Conservation (phyloP, 2,329 filamentous ascomycete genomes). For the Hymenoscyphus occultus region DNA sequence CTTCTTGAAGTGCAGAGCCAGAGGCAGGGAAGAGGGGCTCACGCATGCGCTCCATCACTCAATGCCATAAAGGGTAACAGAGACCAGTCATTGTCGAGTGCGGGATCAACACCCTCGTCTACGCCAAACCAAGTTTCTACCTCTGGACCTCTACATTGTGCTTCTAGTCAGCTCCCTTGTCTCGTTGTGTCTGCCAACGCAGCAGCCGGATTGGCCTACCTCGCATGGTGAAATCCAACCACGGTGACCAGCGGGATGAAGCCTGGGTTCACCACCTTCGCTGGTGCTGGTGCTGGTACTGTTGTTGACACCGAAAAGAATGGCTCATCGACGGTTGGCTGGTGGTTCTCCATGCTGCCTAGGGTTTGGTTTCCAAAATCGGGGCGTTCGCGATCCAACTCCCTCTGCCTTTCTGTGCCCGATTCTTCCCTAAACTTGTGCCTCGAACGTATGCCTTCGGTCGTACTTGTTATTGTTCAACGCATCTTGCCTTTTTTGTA, state of each 20-base stretch:
- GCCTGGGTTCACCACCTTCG: conserved; percentile 34
- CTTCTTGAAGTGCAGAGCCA: background rate
- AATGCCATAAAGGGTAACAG: conserved; percentile 95
- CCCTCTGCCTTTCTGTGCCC: conserved; percentile 2
- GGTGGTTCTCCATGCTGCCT: conserved; percentile 23
- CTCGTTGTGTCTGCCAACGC: background rate
- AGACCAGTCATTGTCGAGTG: conserved; percentile 82
- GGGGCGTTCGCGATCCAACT: conserved; percentile 9
- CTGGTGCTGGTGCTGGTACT: conserved; percentile 1
- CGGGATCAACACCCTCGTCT: conserved; percentile 72
- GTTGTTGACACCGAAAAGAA: background rate
- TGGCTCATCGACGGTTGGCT: conserved; percentile 13
- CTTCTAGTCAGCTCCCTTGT: conserved; percentile 16
- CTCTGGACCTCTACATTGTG: conserved; percentile 67
- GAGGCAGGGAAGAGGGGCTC: conserved; percentile 38
- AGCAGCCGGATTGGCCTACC: conserved; percentile 36
- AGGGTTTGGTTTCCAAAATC: conserved; percentile 7
- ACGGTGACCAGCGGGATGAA: conserved; percentile 72
- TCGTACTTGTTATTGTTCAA: conserved; percentile 14
- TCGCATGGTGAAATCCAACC: conserved; percentile 80
- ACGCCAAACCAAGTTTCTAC: conserved; percentile 88
- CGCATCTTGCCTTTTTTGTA: conserved; percentile 17
- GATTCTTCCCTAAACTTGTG: conserved; percentile 10
- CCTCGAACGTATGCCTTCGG: conserved; percentile 15
- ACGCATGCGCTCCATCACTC: conserved; percentile 93